These are phyloP conservation scores for Trichophaea hybrida DNA, from an alignment of 2,329 filamentous ascomycete species.

Conservation along the genomic window DNA sequence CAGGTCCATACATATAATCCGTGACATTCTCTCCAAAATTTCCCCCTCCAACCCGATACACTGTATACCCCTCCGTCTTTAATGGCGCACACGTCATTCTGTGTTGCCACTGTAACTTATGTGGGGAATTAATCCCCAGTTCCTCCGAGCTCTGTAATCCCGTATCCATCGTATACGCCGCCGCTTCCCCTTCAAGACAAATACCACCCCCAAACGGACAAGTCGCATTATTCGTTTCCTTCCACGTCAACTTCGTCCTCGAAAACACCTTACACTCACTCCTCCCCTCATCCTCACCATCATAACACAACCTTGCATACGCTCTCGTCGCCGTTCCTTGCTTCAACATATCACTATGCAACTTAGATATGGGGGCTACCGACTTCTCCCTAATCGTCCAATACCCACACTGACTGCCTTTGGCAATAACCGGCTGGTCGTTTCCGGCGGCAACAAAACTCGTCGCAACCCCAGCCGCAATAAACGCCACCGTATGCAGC, in stretches of 20 bases:
- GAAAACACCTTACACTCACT: neutral
- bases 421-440: neutral
- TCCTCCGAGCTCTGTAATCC: neutral
- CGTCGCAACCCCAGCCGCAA: neutral
- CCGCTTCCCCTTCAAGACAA: neutral
- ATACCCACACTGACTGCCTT: neutral
- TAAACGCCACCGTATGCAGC: neutral
- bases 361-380: neutral
- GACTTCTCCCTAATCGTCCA: neutral
- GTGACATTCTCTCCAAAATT: neutral
- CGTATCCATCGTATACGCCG: neutral
- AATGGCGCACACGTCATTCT: neutral
- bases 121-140: neutral
- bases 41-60: neutral
- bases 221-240: neutral
- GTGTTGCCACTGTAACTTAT: neutral
- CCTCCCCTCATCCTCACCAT: neutral
- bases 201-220: neutral
- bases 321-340: neutral
- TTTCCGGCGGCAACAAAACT: neutral
- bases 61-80: slow-evolving; percentile 2
- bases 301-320: neutral
- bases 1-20: neutral
- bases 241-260: neutral
- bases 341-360: neutral